phyloP scores from a whole-genome alignment of 108 stramenopile genomes.

The Nitzschia putrida region DNA sequence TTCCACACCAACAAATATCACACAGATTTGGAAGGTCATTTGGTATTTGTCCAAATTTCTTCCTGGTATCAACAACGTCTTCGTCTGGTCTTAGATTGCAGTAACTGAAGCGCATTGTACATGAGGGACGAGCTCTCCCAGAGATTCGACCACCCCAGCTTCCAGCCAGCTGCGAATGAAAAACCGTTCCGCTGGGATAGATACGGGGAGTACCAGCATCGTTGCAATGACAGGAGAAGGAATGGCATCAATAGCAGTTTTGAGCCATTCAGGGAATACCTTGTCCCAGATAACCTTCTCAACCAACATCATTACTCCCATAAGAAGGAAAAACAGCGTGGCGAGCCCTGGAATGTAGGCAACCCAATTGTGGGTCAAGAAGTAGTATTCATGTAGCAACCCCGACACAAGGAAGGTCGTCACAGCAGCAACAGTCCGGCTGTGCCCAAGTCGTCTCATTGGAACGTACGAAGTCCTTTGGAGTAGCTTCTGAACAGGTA shows the following conservation, averaged over 20 bases:
- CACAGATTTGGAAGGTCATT: no score
- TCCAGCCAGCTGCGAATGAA: constrained; percentile 37
- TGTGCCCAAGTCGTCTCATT: background rate
- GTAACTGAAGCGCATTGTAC: background rate
- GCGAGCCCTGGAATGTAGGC: constrained; percentile 33
- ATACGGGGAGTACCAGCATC: constrained; percentile 11
- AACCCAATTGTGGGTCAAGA: constrained; percentile 33
- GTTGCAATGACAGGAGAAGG: constrained; percentile 19
- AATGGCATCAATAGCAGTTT: constrained; percentile 3
- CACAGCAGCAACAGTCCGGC: constrained; percentile 11
- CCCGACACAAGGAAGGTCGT: constrained; percentile 41
- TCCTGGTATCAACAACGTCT: no score
- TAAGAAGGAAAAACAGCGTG: constrained; percentile 30
- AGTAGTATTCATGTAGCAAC: constrained; percentile 45
- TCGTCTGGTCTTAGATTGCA: no score
- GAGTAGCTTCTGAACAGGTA: constrained; percentile 31
- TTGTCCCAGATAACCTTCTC: constrained; percentile 24
- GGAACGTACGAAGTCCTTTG: constrained; percentile 43
- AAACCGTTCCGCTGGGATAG: constrained; percentile 25
- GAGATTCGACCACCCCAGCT: constrained; percentile 33
- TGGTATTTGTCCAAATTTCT: no score
- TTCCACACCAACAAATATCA: no score
- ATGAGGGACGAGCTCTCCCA: constrained; percentile 25
- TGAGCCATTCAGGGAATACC: constrained; percentile 4
- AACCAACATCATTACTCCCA: constrained; percentile 38